Evolutionary conservation across 2,329 filamentous ascomycete species (phyloP), one percentile per base, ranked within the genome.

Genomic region (Sporothrix luriei): DNA sequence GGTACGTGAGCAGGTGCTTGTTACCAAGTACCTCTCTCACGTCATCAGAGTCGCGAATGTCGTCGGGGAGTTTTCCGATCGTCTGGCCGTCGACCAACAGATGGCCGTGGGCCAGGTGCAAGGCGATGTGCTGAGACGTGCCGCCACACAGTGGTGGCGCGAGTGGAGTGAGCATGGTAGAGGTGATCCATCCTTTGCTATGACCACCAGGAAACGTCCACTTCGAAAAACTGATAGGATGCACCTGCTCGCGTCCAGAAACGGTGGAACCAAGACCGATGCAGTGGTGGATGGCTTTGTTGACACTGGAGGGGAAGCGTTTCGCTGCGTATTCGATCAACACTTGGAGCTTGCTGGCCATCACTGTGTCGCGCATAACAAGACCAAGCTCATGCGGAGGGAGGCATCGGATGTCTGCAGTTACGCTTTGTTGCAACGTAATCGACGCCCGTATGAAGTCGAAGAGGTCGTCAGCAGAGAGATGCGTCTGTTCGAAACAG

Each of bases 21-120:
- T 82, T 77, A 0, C 84, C 84, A 73, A 91, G 89, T 0, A 91
- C 79, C 3, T 82, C 78, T 6, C 77, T 75, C 9, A 89, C 78
- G 1, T 76, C 74, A 0, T 70, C 62, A 0, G 82, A 79, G 3
- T 84, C 21, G 80, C 81, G 72, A 55, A 86, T 84, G 1, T 84
- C 78, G 0, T 80, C 74, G 0, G 89, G 88, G 0, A 91, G 79
- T 14, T 83, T 85, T 0, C 80, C 74, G 2, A 78, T 68, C 1
- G 80, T 73, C 66, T 76, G 75, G 16, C 75, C 72, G 66, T 83
- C 77, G 0, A 84, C 75, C 0, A 82, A 59, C 0, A 84, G 68
- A 61, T 78, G 74, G 0, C 80, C 80, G 2, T 78, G 75, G 11
- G 77, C 66, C 40, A 73, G 74, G 51, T 84, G 78, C 40, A 78